phyloP scores from a whole-genome alignment of 345 rosid genomes.

The Eucalyptus camaldulensis region DNA sequence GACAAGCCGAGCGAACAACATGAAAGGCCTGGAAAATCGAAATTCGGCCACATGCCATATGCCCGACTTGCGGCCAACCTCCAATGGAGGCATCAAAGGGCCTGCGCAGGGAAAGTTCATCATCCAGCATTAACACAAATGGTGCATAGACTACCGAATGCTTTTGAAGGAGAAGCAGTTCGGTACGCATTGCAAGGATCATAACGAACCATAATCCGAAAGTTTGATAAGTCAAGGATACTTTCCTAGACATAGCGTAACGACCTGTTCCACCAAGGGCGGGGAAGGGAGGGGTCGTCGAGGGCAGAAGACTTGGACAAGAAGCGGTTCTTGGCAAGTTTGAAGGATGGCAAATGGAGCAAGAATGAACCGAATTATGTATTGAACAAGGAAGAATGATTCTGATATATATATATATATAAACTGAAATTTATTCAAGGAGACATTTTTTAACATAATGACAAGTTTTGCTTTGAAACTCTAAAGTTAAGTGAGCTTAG shows the following conservation, averaged over 20 bases:
- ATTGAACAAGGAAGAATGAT: rapidly evolving
- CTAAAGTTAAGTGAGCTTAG: not conserved
- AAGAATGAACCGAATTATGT: too few species aligned
- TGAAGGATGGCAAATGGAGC: too few species aligned
- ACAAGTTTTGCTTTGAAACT: not conserved
- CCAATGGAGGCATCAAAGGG: not conserved
- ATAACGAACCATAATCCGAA: not conserved
- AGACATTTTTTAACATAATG: too few species aligned
- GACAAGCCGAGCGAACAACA: not conserved
- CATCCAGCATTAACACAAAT: not conserved
- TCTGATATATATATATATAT: too few species aligned
- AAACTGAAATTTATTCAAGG: not conserved
- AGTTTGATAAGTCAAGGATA: not conserved
- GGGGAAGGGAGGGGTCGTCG: rapidly evolving
- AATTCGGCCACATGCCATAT: not conserved
- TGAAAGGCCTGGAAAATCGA: not conserved
- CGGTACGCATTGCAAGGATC: not conserved
- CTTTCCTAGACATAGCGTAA: too few species aligned
- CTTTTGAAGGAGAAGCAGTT: not conserved
- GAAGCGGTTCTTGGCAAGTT: too few species aligned
- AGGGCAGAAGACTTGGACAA: too few species aligned
- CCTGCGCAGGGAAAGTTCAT: not conserved
- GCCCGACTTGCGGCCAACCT: not conserved
- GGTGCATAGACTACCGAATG: not conserved
- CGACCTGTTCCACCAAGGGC: too few species aligned